phyloP scores from a whole-genome alignment of 495 filamentous ascomycete genomes.

The Penicillium cosmopolitanum region DNA sequence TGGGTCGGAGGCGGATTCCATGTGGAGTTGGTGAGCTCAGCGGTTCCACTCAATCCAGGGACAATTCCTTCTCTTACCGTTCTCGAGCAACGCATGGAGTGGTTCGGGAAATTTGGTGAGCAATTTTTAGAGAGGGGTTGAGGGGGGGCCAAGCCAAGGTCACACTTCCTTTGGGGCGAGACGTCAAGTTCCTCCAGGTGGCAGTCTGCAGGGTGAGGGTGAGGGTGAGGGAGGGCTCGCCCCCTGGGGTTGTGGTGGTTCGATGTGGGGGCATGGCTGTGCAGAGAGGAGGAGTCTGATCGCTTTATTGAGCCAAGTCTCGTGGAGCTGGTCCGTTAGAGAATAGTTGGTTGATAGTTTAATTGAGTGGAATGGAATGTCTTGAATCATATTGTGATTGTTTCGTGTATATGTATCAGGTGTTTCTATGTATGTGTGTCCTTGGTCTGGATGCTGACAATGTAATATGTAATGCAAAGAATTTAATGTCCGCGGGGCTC shows the following conservation, averaged over 20 bases:
- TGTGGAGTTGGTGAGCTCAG: background rate
- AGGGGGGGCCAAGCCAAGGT: background rate
- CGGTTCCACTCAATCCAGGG: slow-evolving; percentile 3
- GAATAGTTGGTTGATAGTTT: background rate
- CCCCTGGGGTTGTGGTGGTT: background rate
- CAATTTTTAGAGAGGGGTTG: background rate
- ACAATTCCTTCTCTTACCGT: background rate
- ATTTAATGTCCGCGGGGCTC: background rate
- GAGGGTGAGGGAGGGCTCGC: background rate
- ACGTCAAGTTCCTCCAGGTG: background rate
- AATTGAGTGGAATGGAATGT: slow-evolving; percentile 2
- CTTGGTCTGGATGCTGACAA: background rate
- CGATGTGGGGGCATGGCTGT: slow-evolving; percentile 5
- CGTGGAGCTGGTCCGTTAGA: slow-evolving; percentile 1
- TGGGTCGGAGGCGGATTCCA: background rate
- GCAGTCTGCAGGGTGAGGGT: background rate
- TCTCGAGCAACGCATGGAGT: background rate
- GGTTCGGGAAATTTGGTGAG: slow-evolving; percentile 1
- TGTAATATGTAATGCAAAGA: background rate
- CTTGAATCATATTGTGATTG: background rate
- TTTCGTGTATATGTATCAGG: background rate
- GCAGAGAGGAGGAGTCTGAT: background rate
- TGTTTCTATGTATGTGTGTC: background rate
- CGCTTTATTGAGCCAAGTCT: background rate
- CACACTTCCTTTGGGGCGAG: background rate